These are phyloP conservation scores for Fonsecaea multimorphosa DNA, from an alignment of 2,329 filamentous ascomycete genomes.

Conservation along the genomic window DNA sequence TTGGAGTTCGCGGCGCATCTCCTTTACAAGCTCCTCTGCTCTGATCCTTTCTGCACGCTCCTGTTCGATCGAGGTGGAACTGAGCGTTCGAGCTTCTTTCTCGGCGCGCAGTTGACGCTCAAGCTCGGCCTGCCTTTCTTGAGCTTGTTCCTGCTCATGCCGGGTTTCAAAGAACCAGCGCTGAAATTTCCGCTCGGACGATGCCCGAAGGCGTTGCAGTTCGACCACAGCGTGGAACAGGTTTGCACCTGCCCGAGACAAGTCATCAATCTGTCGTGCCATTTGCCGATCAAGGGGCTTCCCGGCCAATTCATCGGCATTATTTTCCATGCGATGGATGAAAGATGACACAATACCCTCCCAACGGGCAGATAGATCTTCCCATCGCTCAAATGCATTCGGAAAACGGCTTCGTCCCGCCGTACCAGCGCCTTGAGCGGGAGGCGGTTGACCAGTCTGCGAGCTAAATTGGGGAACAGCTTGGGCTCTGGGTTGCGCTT, in stretches of 20 bases:
- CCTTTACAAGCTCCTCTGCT: slow-evolving; percentile 77
- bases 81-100: slow-evolving; percentile 69
- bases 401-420: slow-evolving; percentile 60
- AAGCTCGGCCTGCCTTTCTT: slow-evolving; percentile 82
- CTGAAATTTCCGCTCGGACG: slow-evolving; percentile 96
- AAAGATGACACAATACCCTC: slow-evolving; percentile 96
- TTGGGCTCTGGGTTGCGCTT: slow-evolving; percentile 41
- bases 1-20: slow-evolving; percentile 89
- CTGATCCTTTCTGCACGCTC: slow-evolving; percentile 72
- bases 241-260: slow-evolving; percentile 96
- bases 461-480: slow-evolving; percentile 36
- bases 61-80: slow-evolving; percentile 66
- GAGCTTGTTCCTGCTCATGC: slow-evolving; percentile 81
- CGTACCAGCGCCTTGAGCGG: slow-evolving; percentile 37
- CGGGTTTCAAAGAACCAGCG: slow-evolving; percentile 98
- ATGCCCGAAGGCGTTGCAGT: slow-evolving; percentile 88
- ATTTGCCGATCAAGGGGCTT: slow-evolving; percentile 87
- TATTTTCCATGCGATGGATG: slow-evolving; percentile 91
- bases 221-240: slow-evolving; percentile 98
- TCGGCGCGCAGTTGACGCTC: slow-evolving; percentile 77
- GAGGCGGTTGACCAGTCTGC: slow-evolving; percentile 45
- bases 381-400: slow-evolving; percentile 97
- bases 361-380: slow-evolving; percentile 96
- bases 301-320: slow-evolving; percentile 80
- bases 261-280: slow-evolving; percentile 90